Evolutionary conservation across 805 yeast genomes (phyloP).

Genomic region (Candida ficus): DNA sequence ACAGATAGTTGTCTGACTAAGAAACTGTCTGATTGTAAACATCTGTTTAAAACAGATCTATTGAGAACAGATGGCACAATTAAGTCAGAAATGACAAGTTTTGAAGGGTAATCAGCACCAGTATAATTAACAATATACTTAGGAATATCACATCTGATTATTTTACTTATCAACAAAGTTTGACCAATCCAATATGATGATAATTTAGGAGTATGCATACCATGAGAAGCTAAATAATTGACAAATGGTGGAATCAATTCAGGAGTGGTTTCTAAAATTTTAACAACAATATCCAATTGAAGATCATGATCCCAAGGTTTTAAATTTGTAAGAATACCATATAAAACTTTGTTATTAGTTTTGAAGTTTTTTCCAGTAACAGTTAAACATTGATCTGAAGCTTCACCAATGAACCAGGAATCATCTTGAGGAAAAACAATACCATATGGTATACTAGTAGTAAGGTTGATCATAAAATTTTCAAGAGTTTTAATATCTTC

Average conservation of each 20-base stretch:
- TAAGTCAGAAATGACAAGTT: constrained; percentile 41
- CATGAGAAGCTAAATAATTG: constrained; percentile 53
- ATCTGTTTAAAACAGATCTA: constrained; percentile 49
- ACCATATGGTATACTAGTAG: constrained; percentile 47
- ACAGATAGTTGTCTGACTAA: constrained; percentile 60
- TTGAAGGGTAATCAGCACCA: constrained; percentile 28
- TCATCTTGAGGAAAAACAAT: constrained; percentile 40
- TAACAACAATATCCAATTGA: constrained; percentile 52
- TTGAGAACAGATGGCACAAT: constrained; percentile 64
- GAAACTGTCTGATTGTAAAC: constrained; percentile 44
- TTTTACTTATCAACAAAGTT: constrained; percentile 53
- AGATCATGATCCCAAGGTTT: constrained; percentile 77
- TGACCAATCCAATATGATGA: constrained; percentile 82
- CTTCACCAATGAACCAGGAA: constrained; percentile 39
- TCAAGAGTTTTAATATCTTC: constrained; percentile 36
- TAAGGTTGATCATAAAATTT: constrained; percentile 40
- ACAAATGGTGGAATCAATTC: constrained; percentile 74
- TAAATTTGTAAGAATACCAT: constrained; percentile 54
- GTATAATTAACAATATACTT: constrained; percentile 25
- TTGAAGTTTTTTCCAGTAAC: constrained; percentile 50
- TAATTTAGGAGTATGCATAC: constrained; percentile 72
- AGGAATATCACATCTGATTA: constrained; percentile 57
- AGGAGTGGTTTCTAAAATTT: constrained; percentile 48
- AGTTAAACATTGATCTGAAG: constrained; percentile 22
- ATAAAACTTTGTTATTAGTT: constrained; percentile 63